A percentile compares a stretch with the other conserved stretches of the same genome.
Conservation (phyloP, 306 rosid species). For the Amphicarpaea edgeworthii region DNA sequence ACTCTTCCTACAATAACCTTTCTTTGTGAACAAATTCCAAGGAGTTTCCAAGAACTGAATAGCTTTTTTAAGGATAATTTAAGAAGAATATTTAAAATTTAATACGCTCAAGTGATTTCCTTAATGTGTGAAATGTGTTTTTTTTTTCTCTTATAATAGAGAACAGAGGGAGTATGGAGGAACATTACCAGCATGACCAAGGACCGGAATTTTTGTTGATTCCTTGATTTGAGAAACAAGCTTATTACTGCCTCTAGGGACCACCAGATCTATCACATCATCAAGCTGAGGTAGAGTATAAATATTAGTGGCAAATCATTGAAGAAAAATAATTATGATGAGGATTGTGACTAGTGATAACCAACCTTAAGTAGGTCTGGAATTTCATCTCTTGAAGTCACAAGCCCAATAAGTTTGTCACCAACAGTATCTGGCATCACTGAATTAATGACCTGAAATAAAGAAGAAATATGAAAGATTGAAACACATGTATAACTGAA, state of each 20-base stretch:
- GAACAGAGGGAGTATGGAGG: no score
- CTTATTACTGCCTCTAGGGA: conserved; percentile 92
- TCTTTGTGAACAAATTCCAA: no score
- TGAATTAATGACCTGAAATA: conserved; percentile 73
- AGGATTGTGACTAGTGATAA: conserved; percentile 11
- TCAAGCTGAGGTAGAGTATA: conserved; percentile 70
- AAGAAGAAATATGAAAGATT: conserved; percentile 28
- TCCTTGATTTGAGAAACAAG: conserved; percentile 93
- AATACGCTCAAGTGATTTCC: no score
- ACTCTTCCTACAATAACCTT: no score
- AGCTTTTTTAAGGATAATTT: no score
- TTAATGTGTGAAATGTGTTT: no score
- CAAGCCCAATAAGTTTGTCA: conserved; percentile 82
- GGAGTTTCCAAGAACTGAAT: no score
- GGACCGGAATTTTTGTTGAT: conserved; percentile 92
- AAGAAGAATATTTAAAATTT: no score
- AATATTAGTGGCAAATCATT: conserved; percentile 41
- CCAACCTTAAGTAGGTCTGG: conserved; percentile 90
- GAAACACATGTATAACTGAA: conserved; percentile 22
- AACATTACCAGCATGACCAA: conserved; percentile 85
- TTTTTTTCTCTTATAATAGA: no score
- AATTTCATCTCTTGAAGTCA: conserved; percentile 86
- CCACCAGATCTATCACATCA: conserved; percentile 93
- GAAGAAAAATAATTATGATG: conserved; percentile 26
- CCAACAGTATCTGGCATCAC: conserved; percentile 75